Evolutionary conservation across 257 asterid genomes (phyloP).

Genomic region (Phtheirospermum japonicum): DNA sequence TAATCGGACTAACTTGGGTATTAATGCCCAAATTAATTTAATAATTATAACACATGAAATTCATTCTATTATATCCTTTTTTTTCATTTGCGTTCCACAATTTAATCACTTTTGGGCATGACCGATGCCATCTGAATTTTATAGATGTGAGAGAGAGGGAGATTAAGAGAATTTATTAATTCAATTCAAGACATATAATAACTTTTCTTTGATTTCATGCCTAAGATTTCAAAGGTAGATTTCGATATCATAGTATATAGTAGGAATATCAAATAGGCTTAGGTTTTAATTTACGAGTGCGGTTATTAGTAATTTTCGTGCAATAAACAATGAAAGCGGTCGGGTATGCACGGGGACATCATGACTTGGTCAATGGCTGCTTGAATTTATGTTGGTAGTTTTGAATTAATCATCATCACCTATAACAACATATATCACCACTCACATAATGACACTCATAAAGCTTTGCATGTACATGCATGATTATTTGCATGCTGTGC

Average conservation of each 20-base stretch:
- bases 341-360: slow-evolving; percentile 1
- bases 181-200: no score
- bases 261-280: not conserved
- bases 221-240: not conserved
- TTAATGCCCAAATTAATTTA: no score
- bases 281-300: not conserved
- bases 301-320: not conserved
- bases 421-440: slow-evolving; percentile 27
- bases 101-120: no score
- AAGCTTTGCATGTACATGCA: slow-evolving; percentile 27
- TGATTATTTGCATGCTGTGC: no score
- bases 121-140: no score
- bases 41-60: no score
- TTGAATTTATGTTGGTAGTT: slow-evolving; percentile 25
- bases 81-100: no score
- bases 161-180: no score
- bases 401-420: slow-evolving; percentile 31
- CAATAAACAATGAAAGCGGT: slow-evolving; percentile 13
- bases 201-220: no score
- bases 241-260: not conserved
- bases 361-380: slow-evolving; percentile 29
- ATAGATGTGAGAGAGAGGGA: no score
- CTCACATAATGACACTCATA: slow-evolving; percentile 27
- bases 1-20: no score
- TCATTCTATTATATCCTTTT: no score